Conservation (phyloP, 1,284 basidiomycete species). For the Cryptococcus amylolentus region DNA sequence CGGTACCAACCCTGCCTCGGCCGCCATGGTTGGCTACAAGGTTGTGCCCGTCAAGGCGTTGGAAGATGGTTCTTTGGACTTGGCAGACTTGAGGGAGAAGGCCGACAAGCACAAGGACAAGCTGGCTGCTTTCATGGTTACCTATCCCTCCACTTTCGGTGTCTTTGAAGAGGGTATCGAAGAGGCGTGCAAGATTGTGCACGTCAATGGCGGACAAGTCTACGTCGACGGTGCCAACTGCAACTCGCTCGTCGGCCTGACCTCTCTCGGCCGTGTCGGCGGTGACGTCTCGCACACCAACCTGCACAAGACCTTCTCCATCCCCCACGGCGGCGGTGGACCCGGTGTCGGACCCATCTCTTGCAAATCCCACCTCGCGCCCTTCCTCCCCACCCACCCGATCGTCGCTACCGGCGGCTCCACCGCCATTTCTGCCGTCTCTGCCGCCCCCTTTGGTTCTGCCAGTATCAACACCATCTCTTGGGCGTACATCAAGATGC, state of each 20-base stretch:
- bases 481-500: constrained; percentile 98
- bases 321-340: constrained; percentile 93
- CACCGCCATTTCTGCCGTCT: constrained; percentile 78
- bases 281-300: constrained; percentile 98
- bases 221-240: constrained; percentile 96
- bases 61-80: constrained; percentile 80
- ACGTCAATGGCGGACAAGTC: constrained; percentile 93
- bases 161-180: constrained; percentile 93
- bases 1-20: constrained; percentile 93
- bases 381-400: constrained; percentile 93
- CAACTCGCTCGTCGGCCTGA: constrained; percentile 92
- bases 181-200: constrained; percentile 89
- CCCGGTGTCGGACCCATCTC: constrained; percentile 91
- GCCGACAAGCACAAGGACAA: constrained; percentile 87
- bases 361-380: constrained; percentile 85
- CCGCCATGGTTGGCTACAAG: constrained; percentile 94
- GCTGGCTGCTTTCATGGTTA: constrained; percentile 96
- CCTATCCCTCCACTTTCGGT: constrained; percentile 93
- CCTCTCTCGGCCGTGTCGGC: constrained; percentile 91
- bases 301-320: constrained; percentile 73
- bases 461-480: constrained; percentile 95
- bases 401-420: constrained; percentile 64
- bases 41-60: constrained; percentile 91
- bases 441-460: constrained; percentile 89
- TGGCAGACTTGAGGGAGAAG: constrained; percentile 79